Base-by-base conservation (phyloP, 2,329 filamentous ascomycete genomes). In the Phoma sp. region DNA sequence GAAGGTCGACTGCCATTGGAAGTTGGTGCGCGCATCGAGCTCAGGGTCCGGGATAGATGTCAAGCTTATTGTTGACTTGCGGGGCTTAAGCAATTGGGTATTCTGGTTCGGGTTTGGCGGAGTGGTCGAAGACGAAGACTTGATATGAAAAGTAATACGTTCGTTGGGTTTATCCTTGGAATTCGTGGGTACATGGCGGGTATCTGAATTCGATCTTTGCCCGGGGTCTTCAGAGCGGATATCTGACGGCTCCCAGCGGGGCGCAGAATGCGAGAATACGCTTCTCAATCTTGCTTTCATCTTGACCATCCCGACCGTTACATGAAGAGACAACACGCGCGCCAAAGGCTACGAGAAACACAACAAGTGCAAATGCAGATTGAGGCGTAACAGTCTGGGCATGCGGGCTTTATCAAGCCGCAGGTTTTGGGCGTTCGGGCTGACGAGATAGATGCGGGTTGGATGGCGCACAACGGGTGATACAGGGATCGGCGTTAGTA, bases 1-100 rank as follows among this genome's bases (percentile, higher is more conserved):
- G 38, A 74, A 72, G 5, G 54, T 42, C 23, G 65, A 66, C 34
- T 71, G 67, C 7, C 42, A 58, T 53, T 74, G 72, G 29, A 54
- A 55, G 43, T 66, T 56, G 21, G 70, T 72, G 29, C 64, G 57
- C 56, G 61, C 57, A 36, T 69, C 65, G 5, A 72, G 42, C 26
- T 65, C 65, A 10, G 61, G 43, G 46, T 71, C 60, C 0, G 59
- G 55, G 5, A 54, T 47, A 1, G 60, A 64, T 0, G 63, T 60
- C 4, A 69, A 42, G 7, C 57, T 64, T 9, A 73, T 45, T 0
- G 60, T 64, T 14, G 57, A 62, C 42, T 69, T 71, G 47, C 67
- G 48, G 2, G 57, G 62, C 14, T 53, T 61, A 11, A 59, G 61
- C 20, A 56, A 47, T 49, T 64, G 63, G 7, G 45, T 46, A n/a